phyloP scores from a whole-genome alignment of 306 rosid genomes.

The Lablab purpureus region DNA sequence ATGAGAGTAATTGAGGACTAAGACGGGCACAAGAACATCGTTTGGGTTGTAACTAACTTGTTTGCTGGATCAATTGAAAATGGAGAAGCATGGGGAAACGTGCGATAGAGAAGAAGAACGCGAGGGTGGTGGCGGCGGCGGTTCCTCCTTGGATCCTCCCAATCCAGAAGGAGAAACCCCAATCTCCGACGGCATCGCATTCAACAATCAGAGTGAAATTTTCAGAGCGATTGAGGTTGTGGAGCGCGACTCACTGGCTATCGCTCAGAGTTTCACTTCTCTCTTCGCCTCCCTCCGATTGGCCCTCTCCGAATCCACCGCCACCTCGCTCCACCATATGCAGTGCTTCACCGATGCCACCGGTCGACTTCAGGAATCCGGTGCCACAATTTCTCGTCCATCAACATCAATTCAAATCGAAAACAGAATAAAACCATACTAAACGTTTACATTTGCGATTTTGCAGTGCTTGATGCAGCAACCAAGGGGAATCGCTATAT shows the following conservation, averaged over 20 bases:
- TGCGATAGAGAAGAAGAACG: neutral
- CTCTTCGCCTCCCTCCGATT: conserved; percentile 82
- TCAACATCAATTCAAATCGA: neutral
- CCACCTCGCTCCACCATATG: conserved; percentile 81
- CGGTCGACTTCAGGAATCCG: conserved; percentile 94
- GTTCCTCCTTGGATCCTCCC: neutral
- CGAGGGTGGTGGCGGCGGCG: neutral
- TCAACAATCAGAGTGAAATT: conserved; percentile 55
- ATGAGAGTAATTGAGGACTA: neutral
- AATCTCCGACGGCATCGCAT: conserved; percentile 38
- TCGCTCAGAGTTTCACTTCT: conserved; percentile 77
- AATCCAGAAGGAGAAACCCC: conserved; percentile 42
- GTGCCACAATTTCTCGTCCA: conserved; percentile 37
- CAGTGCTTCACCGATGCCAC: conserved; percentile 82
- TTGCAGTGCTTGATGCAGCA: conserved; percentile 84
- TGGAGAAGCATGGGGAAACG: neutral
- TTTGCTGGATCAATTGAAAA: neutral
- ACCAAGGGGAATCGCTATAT: conserved; percentile 84
- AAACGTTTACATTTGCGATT: neutral
- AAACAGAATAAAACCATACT: neutral
- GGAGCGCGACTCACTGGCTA: conserved; percentile 80
- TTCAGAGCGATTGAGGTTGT: conserved; percentile 73
- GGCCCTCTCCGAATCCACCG: conserved; percentile 71
- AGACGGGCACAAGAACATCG: neutral
- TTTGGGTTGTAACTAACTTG: neutral